Evolutionary conservation across 805 yeast species (phyloP).

Genomic region (Alloascoidea hylecoeti): DNA sequence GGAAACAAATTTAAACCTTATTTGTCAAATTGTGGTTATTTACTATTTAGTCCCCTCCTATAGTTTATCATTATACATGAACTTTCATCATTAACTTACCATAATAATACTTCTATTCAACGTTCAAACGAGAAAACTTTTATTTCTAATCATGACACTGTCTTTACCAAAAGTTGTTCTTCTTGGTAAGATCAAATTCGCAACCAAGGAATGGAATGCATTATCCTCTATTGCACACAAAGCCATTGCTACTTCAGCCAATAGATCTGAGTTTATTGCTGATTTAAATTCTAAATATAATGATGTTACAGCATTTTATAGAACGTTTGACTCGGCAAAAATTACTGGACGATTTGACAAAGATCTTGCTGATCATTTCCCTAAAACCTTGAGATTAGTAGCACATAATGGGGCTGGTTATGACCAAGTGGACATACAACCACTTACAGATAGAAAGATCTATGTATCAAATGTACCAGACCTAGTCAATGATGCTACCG

Average conservation of each 20-base stretch:
- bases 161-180: constrained; percentile 3
- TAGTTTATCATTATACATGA: no score
- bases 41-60: no score
- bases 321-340: constrained; percentile 25
- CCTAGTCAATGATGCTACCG: constrained; percentile 59
- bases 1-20: no score
- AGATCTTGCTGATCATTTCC: constrained; percentile 24
- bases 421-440: constrained; percentile 31
- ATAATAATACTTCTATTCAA: no score
- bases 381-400: constrained; percentile 24
- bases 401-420: constrained; percentile 46
- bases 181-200: constrained; percentile 4
- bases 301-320: constrained; percentile 23
- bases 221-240: background rate
- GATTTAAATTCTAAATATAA: constrained; percentile 4
- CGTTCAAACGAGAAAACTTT: no score
- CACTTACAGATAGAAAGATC: constrained; percentile 24
- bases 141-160: constrained; percentile 1
- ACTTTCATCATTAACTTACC: no score
- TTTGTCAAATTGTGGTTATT: no score
- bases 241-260: background rate
- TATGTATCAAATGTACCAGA: constrained; percentile 42
- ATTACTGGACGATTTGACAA: constrained; percentile 28
- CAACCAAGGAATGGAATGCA: constrained; percentile 2
- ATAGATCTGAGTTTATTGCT: constrained; percentile 2